phyloP scores from a whole-genome alignment of 768 basidiomycete genomes.

The Xerocomellus amylosporus region DNA sequence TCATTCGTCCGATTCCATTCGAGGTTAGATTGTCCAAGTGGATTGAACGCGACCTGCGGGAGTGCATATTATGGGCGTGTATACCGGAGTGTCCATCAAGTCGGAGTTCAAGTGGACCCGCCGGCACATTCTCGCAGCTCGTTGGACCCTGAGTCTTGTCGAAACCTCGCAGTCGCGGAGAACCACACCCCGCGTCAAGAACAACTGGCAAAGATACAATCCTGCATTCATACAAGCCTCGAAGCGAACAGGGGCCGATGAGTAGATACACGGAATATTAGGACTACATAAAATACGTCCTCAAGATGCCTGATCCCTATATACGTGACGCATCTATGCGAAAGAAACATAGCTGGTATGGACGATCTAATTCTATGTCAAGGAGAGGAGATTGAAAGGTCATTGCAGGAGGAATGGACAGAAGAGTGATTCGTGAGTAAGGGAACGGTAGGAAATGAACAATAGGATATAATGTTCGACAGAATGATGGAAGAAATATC shows the following conservation, averaged over 20 bases:
- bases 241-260: conserved; percentile 5
- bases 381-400: conserved; percentile 1
- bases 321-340: conserved; percentile 32
- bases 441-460: neutral
- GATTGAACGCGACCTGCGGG: conserved; percentile 10
- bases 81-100: neutral
- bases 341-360: conserved; percentile 11
- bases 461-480: conserved; percentile 23
- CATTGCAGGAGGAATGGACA: conserved; percentile 10
- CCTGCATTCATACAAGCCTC: conserved; percentile 23
- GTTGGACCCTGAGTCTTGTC: neutral
- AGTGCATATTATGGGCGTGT: conserved; percentile 16
- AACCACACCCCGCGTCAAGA: neutral
- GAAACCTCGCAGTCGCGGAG: neutral
- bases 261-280: conserved; percentile 32
- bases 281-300: conserved; percentile 35
- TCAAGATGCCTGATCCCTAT: conserved; percentile 35
- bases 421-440: conserved; percentile 5
- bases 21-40: conserved; percentile 24
- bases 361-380: conserved; percentile 27
- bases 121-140: neutral
- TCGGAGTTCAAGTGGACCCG: conserved; percentile 9
- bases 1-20: conserved; percentile 23
- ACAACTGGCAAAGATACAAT: conserved; percentile 9
- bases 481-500: conserved; percentile 6